Conservation (phyloP, 179 eudicot species). For the Drosera spatulata region DNA sequence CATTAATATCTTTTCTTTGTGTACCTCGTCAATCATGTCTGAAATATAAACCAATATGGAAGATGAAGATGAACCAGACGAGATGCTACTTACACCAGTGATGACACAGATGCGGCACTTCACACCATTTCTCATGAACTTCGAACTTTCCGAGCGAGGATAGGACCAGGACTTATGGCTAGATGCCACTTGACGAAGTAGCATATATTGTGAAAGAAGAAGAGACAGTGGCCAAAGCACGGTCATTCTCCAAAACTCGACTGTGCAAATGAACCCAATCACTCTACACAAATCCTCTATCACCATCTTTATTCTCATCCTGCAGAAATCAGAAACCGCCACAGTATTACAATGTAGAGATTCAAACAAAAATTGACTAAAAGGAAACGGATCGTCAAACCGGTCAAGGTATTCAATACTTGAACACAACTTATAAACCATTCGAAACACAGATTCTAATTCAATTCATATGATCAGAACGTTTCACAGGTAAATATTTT, state of each 20-base stretch:
- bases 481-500: no score
- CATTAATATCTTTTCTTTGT: background rate
- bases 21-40: background rate
- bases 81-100: conserved; percentile 53
- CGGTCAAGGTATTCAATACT: no score
- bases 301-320: conserved; percentile 7
- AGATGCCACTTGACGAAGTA: conserved; percentile 14
- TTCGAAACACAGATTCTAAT: no score
- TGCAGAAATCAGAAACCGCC: no score
- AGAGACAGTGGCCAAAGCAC: conserved; percentile 54
- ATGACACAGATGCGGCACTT: conserved; percentile 53
- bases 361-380: no score
- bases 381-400: no score
- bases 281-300: conserved; percentile 26
- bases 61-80: background rate
- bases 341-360: no score
- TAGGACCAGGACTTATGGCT: conserved; percentile 9
- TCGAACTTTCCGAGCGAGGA: conserved; percentile 15
- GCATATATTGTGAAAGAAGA: conserved; percentile 29
- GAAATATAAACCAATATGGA: background rate
- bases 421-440: no score
- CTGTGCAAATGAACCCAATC: conserved; percentile 21
- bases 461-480: no score
- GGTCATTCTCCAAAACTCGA: conserved; percentile 61
- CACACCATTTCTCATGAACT: conserved; percentile 2